Evolutionary conservation across 371 early-diverging fungal genomes (phyloP).

Genomic region (Smittium culicis): DNA sequence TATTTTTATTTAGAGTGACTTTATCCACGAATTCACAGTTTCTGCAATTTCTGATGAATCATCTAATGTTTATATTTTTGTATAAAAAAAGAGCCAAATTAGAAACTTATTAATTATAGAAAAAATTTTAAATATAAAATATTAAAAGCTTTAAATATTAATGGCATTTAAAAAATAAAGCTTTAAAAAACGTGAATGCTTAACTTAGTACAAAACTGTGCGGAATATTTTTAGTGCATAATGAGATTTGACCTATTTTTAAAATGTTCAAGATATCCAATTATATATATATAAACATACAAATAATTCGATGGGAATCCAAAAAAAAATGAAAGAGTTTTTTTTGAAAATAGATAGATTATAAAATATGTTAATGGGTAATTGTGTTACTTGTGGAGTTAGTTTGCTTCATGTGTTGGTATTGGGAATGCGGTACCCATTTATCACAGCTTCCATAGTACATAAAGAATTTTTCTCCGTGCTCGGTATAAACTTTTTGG

Average conservation of each 20-base stretch:
- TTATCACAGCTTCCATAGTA: constrained; percentile 62
- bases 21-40: not conserved
- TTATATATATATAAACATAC: no score
- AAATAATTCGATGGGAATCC: not conserved
- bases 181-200: not conserved
- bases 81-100: no score
- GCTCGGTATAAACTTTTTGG: constrained; percentile 38
- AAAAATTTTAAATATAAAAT: not conserved
- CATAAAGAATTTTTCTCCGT: constrained; percentile 52
- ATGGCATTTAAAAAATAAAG: not conserved
- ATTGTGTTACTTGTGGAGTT: constrained; percentile 50
- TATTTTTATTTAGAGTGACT: not conserved
- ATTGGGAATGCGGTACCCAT: constrained; percentile 64
- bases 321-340: not conserved
- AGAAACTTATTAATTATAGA: no score
- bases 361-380: no score
- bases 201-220: constrained; percentile 9
- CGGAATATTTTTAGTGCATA: constrained; percentile 4
- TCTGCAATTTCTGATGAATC: constrained; percentile 7
- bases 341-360: no score
- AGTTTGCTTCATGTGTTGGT: constrained; percentile 43
- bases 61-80: no score
- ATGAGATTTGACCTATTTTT: constrained; percentile 29
- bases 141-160: not conserved
- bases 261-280: no score